Conservation (phyloP, 257 asterid species). For the Nicotiana obtusifolia region DNA sequence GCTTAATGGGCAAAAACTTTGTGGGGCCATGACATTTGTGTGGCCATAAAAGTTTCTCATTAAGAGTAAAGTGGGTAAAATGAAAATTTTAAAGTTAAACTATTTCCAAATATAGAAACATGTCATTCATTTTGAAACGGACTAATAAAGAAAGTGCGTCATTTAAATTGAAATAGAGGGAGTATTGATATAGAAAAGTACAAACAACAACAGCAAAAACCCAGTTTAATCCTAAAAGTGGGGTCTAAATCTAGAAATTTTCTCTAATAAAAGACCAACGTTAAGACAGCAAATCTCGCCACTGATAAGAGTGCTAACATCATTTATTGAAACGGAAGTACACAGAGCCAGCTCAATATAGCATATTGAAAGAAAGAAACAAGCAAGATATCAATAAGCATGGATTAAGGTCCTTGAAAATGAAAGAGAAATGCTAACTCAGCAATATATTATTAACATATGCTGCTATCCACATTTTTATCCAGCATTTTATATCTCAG, state of each 20-base stretch:
- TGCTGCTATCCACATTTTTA: not conserved
- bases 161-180: no score
- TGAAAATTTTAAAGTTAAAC: no score
- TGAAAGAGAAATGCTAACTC: not conserved
- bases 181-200: no score
- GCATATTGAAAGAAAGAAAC: not conserved
- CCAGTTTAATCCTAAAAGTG: no score
- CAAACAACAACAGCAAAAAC: no score
- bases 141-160: no score
- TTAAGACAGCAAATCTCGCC: not conserved
- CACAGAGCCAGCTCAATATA: not conserved
- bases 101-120: no score
- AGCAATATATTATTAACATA: not conserved
- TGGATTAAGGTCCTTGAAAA: not conserved
- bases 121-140: no score
- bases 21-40: no score
- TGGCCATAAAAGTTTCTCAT: no score
- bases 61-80: no score
- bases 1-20: no score
- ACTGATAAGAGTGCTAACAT: not conserved
- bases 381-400: not conserved
- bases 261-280: not conserved
- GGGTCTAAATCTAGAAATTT: not conserved
- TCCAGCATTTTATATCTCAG: not conserved
- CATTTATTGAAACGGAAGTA: not conserved